Base-by-base conservation (phyloP, 2,329 filamentous ascomycete species). In the Amesomyces nigricolor region DNA sequence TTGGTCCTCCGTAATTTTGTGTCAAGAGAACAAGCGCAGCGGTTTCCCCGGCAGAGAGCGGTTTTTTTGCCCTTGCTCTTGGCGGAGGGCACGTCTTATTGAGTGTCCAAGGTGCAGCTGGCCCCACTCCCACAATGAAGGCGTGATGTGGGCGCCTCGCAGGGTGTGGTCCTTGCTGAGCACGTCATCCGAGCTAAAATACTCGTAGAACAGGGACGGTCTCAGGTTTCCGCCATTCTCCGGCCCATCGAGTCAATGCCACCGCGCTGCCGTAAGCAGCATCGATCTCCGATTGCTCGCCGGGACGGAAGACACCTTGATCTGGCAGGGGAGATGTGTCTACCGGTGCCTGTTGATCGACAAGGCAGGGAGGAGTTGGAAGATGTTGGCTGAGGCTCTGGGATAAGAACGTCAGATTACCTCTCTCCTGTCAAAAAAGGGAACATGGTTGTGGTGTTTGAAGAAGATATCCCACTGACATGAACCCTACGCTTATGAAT, bases 121-220 rank as follows among this genome's bases (percentile, higher is more conserved):
- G 39, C 38, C 47, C 47, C 47, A 49, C 47, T 14, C 2, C n/a
- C 17, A 19, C 30, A 32, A 51, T 44, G 49, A 51, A n/a, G 16
- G 26, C 14, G 48, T 44, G 43, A 38, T 26, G 26, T 16, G 43
- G 40, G 37, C 39, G 16, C 16, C 42, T 29, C 22, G 29, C 42
- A 26, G 16, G 32, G 10, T n/a, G 49, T 52, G 54, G 44, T 54
- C 45, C 46, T 16, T 55, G 52, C 51, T 9, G 61, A 64, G 62
- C 62, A 64, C 62, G 62, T 63, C 62, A 64, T 64, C 53, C 51
- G 58, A 61, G 62, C 62, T 64, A 64, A 61, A 47, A 54, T 38
- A 22, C 32, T 44, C 29, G 42, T 9, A 42, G 48, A 35, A 39
- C 44, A 53, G 30, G 49, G 53, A 8, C 38, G 10, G 54, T 51